These are phyloP conservation scores for Cercospora sesami DNA, from an alignment of 2,329 filamentous ascomycete species.

Conservation along the genomic window DNA sequence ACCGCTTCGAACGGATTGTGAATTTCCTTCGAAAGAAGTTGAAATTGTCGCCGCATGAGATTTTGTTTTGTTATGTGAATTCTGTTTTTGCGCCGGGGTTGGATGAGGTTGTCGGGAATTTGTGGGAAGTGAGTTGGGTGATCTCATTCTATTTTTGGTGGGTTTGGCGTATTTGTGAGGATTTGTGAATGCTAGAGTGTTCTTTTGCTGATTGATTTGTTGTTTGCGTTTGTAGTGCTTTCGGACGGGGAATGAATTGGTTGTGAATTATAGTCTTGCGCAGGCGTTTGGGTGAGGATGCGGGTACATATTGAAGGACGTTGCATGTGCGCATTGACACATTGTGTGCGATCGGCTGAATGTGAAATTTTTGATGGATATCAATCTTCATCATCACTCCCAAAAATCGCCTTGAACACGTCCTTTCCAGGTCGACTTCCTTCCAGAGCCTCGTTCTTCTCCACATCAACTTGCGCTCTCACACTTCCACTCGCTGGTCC, in stretches of 20 bases:
- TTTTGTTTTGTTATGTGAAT: background rate
- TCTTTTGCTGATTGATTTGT: too few species aligned
- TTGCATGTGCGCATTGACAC: too few species aligned
- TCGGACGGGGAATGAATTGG: background rate
- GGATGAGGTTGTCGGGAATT: background rate
- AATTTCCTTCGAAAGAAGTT: background rate
- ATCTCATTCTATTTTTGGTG: too few species aligned
- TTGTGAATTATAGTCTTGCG: background rate
- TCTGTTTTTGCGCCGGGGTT: background rate
- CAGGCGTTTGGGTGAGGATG: background rate
- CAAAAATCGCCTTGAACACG: slow-evolving; percentile 91
- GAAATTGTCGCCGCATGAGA: background rate
- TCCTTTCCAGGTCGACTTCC: slow-evolving; percentile 70
- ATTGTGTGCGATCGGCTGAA: too few species aligned
- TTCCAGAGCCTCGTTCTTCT: slow-evolving; percentile 78
- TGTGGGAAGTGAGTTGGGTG: background rate
- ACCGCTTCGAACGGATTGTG: background rate
- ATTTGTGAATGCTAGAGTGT: too few species aligned
- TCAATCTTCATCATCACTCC: slow-evolving; percentile 60
- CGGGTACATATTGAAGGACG: too few species aligned
- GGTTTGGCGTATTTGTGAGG: too few species aligned
- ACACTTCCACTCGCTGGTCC: slow-evolving; percentile 19
- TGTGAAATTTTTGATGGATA: background rate
- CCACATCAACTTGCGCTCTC: slow-evolving; percentile 60
- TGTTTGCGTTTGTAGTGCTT: background rate